phyloP scores from a whole-genome alignment of 1,284 basidiomycete species.

The Chondrostereum purpureum region DNA sequence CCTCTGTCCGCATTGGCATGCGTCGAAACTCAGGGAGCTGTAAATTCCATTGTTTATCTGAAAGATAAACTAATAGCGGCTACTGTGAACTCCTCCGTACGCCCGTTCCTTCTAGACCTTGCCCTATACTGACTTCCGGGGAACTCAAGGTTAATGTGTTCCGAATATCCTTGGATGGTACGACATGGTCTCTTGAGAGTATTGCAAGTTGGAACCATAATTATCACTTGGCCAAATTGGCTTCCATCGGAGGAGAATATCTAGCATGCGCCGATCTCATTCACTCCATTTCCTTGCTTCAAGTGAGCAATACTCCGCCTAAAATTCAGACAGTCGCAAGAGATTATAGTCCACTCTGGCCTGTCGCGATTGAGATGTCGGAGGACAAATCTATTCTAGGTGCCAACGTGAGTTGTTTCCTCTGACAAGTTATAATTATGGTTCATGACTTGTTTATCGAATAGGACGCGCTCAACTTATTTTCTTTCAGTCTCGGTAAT shows the following conservation, averaged over 20 bases:
- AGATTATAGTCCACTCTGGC: conserved; percentile 76
- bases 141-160: too few relatives aligned
- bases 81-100: conserved; percentile 73
- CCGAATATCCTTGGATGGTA: too few relatives aligned
- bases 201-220: conserved; percentile 70
- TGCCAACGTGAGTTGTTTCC: conserved; percentile 55
- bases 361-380: conserved; percentile 51
- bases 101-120: too few relatives aligned
- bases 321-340: conserved; percentile 59
- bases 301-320: conserved; percentile 31
- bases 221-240: conserved; percentile 67
- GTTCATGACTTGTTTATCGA: conserved; percentile 10
- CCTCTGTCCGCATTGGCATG: conserved; percentile 34
- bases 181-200: too few relatives aligned
- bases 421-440: not conserved
- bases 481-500: conserved; percentile 54
- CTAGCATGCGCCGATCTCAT: conserved; percentile 76
- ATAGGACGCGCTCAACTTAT: conserved; percentile 71
- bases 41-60: conserved; percentile 47
- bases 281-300: conserved; percentile 72
- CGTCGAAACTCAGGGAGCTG: conserved; percentile 46
- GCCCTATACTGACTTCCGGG: too few relatives aligned
- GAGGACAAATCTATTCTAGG: conserved; percentile 59
- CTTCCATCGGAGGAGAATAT: conserved; percentile 41
- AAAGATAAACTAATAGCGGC: conserved; percentile 54